Base-by-base conservation (phyloP, 208 protist species). In the Wallacemonas sp. region DNA sequence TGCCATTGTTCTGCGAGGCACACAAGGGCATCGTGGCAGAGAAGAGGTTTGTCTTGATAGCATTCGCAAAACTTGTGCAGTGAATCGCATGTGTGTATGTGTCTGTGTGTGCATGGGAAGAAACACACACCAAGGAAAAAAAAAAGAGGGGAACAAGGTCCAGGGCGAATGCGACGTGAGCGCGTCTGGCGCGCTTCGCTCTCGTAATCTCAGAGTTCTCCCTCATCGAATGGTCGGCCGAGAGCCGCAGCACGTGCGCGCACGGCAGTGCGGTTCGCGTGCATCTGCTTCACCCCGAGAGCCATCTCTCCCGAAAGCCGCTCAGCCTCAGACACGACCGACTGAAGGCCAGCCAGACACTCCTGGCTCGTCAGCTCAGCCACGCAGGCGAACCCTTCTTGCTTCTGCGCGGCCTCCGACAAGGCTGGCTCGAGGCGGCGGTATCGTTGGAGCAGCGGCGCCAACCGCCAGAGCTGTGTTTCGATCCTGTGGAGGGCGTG, bases 351-450 rank as follows among this genome's bases (percentile, higher is more conserved):
- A 26, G 66, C 39, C 15, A 65, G 22, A 28, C 30, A 53, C 58
- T 2, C 8, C 41, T 45, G 38, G 21, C 64, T 63, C 14, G 62
- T 66, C 46, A 69, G 67, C 21, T 66, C 47, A 9, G 24, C 14
- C 46, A 70, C 70, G 24, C 61, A 46, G 19, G 41, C 44, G 26
- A 66, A 36, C 30, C 28, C 39, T 22, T 36, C 47, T 24, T 47
- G 41, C 15, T 33, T 39, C 31, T 55, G 53, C 28, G 73, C 68
- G 6, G 73, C 67, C 55, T 71, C 72, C n/a, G 65, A 47, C 24
- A 74, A 28, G 24, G 71, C 39, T 1, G 73, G 73, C 31, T 66
- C 36, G 22, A 79, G 12, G 27, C 65, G 27, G 28, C 38, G 51
- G 33, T 63, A 79, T 21, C 73, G 66, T 6, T 26, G 14, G 9